Evolutionary conservation across 2,329 filamentous ascomycete genomes (phyloP).

Genomic region (Epichloe typhina): DNA sequence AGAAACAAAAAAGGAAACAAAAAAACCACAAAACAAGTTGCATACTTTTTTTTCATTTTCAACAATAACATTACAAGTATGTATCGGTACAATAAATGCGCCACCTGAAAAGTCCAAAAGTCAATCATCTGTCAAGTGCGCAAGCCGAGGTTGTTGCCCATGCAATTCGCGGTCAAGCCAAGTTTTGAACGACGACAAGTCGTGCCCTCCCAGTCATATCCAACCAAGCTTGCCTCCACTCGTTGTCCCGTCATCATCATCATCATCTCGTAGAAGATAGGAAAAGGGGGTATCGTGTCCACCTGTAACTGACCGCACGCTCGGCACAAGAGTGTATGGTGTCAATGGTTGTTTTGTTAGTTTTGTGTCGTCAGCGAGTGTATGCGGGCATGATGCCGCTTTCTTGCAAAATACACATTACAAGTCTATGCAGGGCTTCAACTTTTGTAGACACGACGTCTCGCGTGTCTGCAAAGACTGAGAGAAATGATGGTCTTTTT

Average conservation of each 20-base stretch:
- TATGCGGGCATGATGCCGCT: background rate
- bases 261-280: background rate
- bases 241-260: background rate
- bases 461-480: too few relatives aligned
- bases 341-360: background rate
- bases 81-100: background rate
- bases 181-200: background rate
- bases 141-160: background rate
- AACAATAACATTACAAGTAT: background rate
- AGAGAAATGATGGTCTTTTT: background rate
- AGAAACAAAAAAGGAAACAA: background rate
- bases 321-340: background rate
- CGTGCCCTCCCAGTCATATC: background rate
- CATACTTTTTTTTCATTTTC: too few relatives aligned
- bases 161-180: background rate
- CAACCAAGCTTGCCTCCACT: background rate
- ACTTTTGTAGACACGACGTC: too few relatives aligned
- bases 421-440: too few relatives aligned
- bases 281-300: slow-evolving; percentile 3
- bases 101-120: slow-evolving; percentile 36
- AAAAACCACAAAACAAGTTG: background rate
- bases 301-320: background rate
- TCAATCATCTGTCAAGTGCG: slow-evolving; percentile 21
- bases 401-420: background rate
- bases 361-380: background rate